phyloP scores from a whole-genome alignment of 2,329 filamentous ascomycete genomes.

The Dactylellina cionopaga region DNA sequence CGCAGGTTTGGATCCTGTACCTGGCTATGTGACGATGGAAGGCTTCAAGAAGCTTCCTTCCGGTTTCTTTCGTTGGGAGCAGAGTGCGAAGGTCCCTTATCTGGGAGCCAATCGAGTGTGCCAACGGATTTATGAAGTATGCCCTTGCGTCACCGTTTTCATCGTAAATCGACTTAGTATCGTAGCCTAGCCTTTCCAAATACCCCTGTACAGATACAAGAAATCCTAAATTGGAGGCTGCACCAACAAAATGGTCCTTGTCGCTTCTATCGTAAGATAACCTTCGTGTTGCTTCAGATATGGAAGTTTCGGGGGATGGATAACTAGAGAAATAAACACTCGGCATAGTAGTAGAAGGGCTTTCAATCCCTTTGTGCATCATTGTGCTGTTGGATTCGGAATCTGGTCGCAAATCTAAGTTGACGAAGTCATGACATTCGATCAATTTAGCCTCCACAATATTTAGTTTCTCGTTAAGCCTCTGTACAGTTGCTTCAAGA shows the following conservation, averaged over 20 bases:
- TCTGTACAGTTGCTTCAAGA: not conserved
- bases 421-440: no score
- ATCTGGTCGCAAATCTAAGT: no score
- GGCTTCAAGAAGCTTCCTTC: slow-evolving; percentile 12
- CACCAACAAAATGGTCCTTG: no score
- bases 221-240: not conserved
- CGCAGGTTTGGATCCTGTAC: not conserved
- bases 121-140: not conserved
- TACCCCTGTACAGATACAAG: slow-evolving; percentile 10
- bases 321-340: no score
- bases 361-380: no score
- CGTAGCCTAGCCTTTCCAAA: slow-evolving; percentile 17
- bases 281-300: no score
- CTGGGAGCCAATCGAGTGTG: not conserved
- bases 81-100: slow-evolving; percentile 12
- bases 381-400: no score
- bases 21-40: slow-evolving; percentile 3
- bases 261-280: no score
- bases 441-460: not conserved
- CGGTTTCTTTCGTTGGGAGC: slow-evolving; percentile 6
- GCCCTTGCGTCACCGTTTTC: not conserved
- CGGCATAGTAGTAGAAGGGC: no score
- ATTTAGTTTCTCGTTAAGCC: not conserved
- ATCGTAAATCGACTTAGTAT: slow-evolving; percentile 5
- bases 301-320: no score